Evolutionary conservation across 306 rosid species (phyloP).

Genomic region (Gastrolobium villosum): DNA sequence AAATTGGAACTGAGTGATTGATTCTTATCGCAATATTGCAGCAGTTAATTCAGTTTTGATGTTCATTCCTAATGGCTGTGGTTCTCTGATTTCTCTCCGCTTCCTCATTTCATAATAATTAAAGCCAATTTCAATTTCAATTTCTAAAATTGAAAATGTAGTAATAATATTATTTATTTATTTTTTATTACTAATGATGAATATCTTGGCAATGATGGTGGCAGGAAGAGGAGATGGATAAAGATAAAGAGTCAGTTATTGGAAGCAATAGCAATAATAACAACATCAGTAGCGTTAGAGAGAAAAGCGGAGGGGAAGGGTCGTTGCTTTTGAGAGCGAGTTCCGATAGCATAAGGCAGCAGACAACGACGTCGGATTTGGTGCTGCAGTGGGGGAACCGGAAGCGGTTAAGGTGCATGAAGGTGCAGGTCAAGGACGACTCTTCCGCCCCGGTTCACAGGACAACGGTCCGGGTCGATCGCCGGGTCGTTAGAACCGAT

Average conservation of each 20-base stretch:
- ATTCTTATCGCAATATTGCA: constrained; percentile 30
- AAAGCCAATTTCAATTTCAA: neutral
- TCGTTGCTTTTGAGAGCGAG: constrained; percentile 64
- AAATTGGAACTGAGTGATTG: constrained; percentile 48
- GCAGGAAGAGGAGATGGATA: constrained; percentile 74
- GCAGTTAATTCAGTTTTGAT: constrained; percentile 39
- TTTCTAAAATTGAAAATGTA: constrained; percentile 28
- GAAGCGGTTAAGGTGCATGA: constrained; percentile 92
- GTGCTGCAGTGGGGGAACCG: constrained; percentile 94
- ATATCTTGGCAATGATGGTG: constrained; percentile 17
- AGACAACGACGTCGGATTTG: constrained; percentile 73
- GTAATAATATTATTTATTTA: constrained; percentile 15
- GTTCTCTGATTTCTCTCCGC: constrained; percentile 42
- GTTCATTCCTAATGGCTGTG: constrained; percentile 22
- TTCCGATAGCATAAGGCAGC: constrained; percentile 59
- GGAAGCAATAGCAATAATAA: constrained; percentile 38
- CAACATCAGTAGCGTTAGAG: constrained; percentile 45
- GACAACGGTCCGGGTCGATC: constrained; percentile 83
- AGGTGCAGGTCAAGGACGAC: constrained; percentile 85
- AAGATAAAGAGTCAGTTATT: constrained; percentile 60
- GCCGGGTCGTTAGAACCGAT: constrained; percentile 71
- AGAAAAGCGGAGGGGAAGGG: constrained; percentile 62
- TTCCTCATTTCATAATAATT: constrained; percentile 26
- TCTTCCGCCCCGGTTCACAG: constrained; percentile 67
- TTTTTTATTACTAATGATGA: constrained; percentile 37